phyloP scores from a whole-genome alignment of 768 basidiomycete species.

The Rickenella mellea region DNA sequence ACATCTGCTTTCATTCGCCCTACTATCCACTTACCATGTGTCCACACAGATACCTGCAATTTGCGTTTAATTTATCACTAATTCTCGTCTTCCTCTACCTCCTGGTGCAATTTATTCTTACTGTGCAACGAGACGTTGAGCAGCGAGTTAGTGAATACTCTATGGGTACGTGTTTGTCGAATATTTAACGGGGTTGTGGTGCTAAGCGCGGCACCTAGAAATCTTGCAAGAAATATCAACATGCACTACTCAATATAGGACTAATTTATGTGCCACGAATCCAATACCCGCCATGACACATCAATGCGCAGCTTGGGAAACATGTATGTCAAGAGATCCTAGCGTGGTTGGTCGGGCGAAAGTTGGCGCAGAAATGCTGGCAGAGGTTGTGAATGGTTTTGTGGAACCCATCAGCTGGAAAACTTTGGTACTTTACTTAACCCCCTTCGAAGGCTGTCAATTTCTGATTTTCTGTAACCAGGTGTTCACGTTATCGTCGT shows the following conservation, averaged over 20 bases:
- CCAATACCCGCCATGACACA: constrained; percentile 83
- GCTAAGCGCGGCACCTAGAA: constrained; percentile 34
- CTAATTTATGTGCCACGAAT: constrained; percentile 69
- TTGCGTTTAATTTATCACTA: constrained; percentile 86
- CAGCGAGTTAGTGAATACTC: constrained; percentile 83
- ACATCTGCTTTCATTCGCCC: constrained; percentile 8
- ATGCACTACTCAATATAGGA: constrained; percentile 72
- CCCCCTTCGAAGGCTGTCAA: background rate
- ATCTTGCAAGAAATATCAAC: constrained; percentile 88
- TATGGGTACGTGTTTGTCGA: constrained; percentile 48
- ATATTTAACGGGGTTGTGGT: constrained; percentile 3
- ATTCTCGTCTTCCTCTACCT: constrained; percentile 80
- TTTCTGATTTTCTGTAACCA: constrained; percentile 16
- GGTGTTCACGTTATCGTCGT: constrained; percentile 68
- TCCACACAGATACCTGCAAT: constrained; percentile 70
- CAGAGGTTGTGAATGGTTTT: constrained; percentile 93
- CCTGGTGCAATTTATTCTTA: constrained; percentile 76
- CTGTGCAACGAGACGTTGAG: constrained; percentile 84
- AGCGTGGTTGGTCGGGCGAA: constrained; percentile 79
- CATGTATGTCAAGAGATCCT: constrained; percentile 93
- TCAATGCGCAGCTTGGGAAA: constrained; percentile 85
- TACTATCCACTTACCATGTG: background rate
- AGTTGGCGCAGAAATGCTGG: constrained; percentile 90
- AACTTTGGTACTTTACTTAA: constrained; percentile 58
- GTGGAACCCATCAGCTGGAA: constrained; percentile 98